Conservation (phyloP, 108 stramenopile species). For the Fragilaria radians region DNA sequence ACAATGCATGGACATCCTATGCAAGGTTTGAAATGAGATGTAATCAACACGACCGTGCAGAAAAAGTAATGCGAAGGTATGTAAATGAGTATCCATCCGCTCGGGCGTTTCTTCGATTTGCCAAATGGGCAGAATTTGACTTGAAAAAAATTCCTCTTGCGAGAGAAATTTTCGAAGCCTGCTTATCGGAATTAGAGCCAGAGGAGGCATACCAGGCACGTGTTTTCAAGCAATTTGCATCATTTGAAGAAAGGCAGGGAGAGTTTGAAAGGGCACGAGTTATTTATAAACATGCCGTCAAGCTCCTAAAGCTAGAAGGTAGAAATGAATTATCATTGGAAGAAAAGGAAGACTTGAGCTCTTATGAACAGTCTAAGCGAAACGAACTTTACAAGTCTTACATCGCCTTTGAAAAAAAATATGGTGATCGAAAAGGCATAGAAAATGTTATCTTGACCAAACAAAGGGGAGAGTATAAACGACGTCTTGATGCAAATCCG, state of each 20-base stretch:
- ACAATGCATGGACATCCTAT: slow-evolving; percentile 93
- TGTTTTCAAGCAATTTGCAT: slow-evolving; percentile 79
- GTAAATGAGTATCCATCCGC: slow-evolving; percentile 87
- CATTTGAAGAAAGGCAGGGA: slow-evolving; percentile 92
- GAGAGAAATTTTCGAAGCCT: slow-evolving; percentile 89
- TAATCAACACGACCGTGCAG: slow-evolving; percentile 58
- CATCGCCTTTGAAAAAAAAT: slow-evolving; percentile 96
- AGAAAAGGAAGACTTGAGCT: slow-evolving; percentile 28
- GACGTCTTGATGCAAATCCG: slow-evolving; percentile 64
- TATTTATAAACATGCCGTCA: slow-evolving; percentile 94
- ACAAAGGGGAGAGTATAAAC: slow-evolving; percentile 85
- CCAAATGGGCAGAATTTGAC: slow-evolving; percentile 97
- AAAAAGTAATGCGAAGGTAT: slow-evolving; percentile 83
- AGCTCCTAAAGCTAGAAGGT: slow-evolving; percentile 66
- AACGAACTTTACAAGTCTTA: slow-evolving; percentile 93
- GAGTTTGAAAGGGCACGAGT: slow-evolving; percentile 96
- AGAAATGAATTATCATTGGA: slow-evolving; percentile 8
- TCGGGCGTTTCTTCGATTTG: slow-evolving; percentile 89
- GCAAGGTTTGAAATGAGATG: slow-evolving; percentile 93
- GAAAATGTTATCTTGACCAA: slow-evolving; percentile 84
- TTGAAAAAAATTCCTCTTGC: slow-evolving; percentile 89
- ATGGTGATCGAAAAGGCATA: slow-evolving; percentile 88
- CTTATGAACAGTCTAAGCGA: slow-evolving; percentile 70
- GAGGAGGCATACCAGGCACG: slow-evolving; percentile 79
- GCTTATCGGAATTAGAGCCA: slow-evolving; percentile 86